Percentiles rank a stretch among this genome's conserved stretches.
phyloP scores from a whole-genome alignment of 257 asterid species.

The Scutellaria barbata region DNA sequence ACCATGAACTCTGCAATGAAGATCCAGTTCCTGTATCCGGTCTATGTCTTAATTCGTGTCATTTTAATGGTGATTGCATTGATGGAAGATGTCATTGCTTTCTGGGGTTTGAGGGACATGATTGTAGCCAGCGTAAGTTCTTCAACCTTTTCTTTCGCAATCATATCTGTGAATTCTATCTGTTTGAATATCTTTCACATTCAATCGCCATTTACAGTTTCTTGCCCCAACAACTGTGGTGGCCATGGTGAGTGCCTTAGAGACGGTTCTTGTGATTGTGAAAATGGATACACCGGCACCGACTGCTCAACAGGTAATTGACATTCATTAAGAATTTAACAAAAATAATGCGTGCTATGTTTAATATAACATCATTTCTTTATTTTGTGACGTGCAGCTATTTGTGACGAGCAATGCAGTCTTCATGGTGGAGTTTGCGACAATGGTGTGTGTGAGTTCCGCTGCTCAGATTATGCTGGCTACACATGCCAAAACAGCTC shows the following conservation, averaged over 20 bases:
- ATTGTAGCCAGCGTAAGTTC: conserved; percentile 72
- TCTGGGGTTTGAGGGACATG: conserved; percentile 88
- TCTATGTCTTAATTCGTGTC: conserved; percentile 83
- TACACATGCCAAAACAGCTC: conserved; percentile 99
- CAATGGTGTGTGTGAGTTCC: conserved; percentile 94
- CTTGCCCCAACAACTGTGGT: conserved; percentile 68
- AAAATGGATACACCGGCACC: conserved; percentile 77
- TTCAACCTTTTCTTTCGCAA: not conserved
- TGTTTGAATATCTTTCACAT: not conserved
- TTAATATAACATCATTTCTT: conserved; percentile 8
- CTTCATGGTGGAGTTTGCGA: conserved; percentile 99
- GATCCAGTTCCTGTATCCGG: conserved; percentile 68
- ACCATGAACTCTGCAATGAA: conserved; percentile 82
- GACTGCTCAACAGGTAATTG: conserved; percentile 92
- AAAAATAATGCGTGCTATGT: not conserved
- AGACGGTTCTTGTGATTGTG: conserved; percentile 72
- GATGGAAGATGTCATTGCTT: conserved; percentile 88
- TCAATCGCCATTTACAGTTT: conserved; percentile 47
- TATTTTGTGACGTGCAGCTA: conserved; percentile 55
- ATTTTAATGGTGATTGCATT: conserved; percentile 86
- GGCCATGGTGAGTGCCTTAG: conserved; percentile 77
- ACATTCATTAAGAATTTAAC: conserved; percentile 1
- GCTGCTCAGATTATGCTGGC: conserved; percentile 98
- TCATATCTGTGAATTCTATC: not conserved
- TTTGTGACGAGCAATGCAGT: conserved; percentile 97